These are phyloP conservation scores for Pseudogymnoascus sp. DNA, from an alignment of 2,329 filamentous ascomycete species.

Conservation along the genomic window DNA sequence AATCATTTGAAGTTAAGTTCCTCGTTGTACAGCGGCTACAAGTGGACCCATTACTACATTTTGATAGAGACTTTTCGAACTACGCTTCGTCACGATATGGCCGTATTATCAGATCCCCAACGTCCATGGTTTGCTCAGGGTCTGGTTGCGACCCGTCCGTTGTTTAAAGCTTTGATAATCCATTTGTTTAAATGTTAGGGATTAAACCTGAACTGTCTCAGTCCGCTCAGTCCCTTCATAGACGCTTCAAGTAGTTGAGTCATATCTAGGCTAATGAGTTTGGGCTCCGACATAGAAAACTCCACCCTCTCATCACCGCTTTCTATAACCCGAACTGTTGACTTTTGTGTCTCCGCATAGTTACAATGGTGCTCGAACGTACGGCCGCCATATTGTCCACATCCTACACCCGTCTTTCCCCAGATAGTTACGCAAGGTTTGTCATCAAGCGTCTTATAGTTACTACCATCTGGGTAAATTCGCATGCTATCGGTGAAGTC, in stretches of 20 bases:
- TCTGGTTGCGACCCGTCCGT: background rate
- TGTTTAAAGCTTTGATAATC: background rate
- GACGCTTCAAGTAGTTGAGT: background rate
- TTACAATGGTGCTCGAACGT: background rate
- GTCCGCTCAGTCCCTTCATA: too few relatives aligned
- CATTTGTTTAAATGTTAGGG: background rate
- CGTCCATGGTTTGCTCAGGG: too few relatives aligned
- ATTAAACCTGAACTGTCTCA: too few relatives aligned
- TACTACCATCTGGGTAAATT: background rate
- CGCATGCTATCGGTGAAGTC: background rate
- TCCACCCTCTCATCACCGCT: slow-evolving; percentile 10
- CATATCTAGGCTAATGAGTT: background rate
- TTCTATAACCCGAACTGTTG: background rate
- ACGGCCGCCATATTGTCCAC: slow-evolving; percentile 6
- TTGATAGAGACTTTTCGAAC: too few relatives aligned
- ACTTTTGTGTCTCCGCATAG: background rate
- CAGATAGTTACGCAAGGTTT: slow-evolving; percentile 13
- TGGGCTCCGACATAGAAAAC: slow-evolving; percentile 12
- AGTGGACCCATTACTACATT: too few relatives aligned
- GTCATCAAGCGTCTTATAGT: slow-evolving; percentile 10
- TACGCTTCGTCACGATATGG: too few relatives aligned
- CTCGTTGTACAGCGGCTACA: too few relatives aligned
- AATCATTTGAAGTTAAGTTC: too few relatives aligned
- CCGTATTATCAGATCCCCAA: too few relatives aligned
- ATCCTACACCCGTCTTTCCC: slow-evolving; percentile 9